A percentile compares a stretch with the other conserved stretches of the same genome.
These are phyloP conservation scores for Rhizophagus prolifer DNA, from an alignment of 192 early-diverging fungal genomes.

Conservation along the genomic window DNA sequence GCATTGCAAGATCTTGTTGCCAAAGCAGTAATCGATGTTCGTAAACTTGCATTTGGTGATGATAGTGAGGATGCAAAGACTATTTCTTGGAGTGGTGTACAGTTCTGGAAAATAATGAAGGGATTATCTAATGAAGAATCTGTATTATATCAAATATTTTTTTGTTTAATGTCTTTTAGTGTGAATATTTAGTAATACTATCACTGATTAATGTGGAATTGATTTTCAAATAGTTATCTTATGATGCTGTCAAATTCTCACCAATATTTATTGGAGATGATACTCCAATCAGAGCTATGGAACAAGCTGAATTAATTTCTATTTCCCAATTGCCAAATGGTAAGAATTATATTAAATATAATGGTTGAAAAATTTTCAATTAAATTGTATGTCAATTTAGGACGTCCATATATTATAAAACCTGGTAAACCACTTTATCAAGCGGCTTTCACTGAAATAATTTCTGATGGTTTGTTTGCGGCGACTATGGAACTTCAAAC, in stretches of 20 bases:
- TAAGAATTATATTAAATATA: conserved; percentile 29
- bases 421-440: conserved; percentile 83
- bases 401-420: conserved; percentile 76
- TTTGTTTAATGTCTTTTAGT: background rate
- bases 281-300: conserved; percentile 77
- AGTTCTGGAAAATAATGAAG: conserved; percentile 89
- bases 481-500: conserved; percentile 80
- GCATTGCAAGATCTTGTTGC: conserved; percentile 84
- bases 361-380: background rate
- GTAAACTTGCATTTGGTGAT: conserved; percentile 83
- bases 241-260: conserved; percentile 79
- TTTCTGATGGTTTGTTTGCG: conserved; percentile 66
- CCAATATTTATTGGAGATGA: conserved; percentile 88
- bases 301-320: conserved; percentile 85
- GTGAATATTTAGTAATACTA: background rate
- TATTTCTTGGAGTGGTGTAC: conserved; percentile 75
- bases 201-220: background rate
- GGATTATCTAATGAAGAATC: conserved; percentile 50
- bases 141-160: background rate
- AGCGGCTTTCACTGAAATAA: conserved; percentile 76
- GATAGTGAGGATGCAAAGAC: conserved; percentile 44
- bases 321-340: conserved; percentile 70
- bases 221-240: conserved; percentile 55
- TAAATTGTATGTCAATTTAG: conserved; percentile 37
- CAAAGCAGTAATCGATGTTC: conserved; percentile 79